Conservation (phyloP, 169 alveolate species). For the Babesia gibsoni region DNA sequence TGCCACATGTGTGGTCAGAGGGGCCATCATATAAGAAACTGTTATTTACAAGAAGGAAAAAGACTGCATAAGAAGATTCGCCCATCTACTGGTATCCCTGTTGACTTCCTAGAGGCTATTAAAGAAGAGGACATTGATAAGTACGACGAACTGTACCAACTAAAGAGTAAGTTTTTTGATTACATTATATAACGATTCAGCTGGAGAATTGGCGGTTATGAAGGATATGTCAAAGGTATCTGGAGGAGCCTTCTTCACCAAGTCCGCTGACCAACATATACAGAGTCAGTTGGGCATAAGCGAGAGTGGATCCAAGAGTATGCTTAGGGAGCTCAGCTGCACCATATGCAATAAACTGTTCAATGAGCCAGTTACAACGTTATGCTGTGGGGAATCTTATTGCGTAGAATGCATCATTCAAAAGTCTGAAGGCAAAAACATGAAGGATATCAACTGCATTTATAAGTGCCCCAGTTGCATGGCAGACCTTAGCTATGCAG, state of each 20-base stretch:
- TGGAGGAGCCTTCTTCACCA: constrained; percentile 82
- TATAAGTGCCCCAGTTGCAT: constrained; percentile 52
- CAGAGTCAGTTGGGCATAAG: constrained; percentile 72
- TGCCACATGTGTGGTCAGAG: constrained; percentile 87
- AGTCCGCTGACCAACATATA: constrained; percentile 80
- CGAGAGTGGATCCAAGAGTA: constrained; percentile 57
- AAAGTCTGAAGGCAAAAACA: constrained; percentile 33
- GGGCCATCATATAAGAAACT: constrained; percentile 81
- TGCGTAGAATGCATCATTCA: constrained; percentile 73
- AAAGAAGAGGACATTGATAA: constrained; percentile 73
- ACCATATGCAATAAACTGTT: constrained; percentile 75
- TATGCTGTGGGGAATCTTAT: constrained; percentile 83
- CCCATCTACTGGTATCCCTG: constrained; percentile 85
- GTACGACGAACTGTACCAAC: constrained; percentile 75
- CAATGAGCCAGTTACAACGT: constrained; percentile 75
- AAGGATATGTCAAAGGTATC: constrained; percentile 81
- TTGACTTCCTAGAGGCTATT: constrained; percentile 76
- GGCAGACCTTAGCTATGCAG: constrained; percentile 12
- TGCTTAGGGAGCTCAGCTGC: constrained; percentile 69
- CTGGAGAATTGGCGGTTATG: constrained; percentile 81
- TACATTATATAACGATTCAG: constrained; percentile 18
- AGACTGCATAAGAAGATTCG: constrained; percentile 76
- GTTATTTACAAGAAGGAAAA: constrained; percentile 73
- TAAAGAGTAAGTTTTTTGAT: constrained; percentile 42
- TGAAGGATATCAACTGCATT: constrained; percentile 20